Percentiles rank a stretch among this genome's conserved stretches.
These are phyloP conservation scores for Arbutus unedo DNA, from an alignment of 148 eudicot species.

Conservation along the genomic window DNA sequence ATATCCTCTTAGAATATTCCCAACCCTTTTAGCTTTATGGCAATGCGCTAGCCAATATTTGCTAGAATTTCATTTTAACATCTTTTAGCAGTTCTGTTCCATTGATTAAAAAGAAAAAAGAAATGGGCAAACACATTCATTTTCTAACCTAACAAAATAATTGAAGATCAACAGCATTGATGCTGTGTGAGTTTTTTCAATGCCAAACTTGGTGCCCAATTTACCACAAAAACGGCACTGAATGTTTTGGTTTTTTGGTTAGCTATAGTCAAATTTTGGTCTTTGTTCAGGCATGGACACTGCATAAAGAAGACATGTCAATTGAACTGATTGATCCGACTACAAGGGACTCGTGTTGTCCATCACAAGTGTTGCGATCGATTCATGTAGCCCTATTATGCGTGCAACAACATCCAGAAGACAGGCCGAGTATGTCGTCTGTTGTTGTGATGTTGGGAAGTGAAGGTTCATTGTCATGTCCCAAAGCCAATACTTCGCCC, in stretches of 20 bases:
- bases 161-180: too few species aligned
- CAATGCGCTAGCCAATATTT: background rate
- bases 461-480: background rate
- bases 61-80: background rate
- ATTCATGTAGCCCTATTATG: constrained; percentile 22
- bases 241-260: background rate
- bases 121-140: too few species aligned
- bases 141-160: too few species aligned
- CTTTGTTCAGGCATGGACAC: constrained; percentile 24
- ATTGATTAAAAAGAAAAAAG: background rate
- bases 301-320: constrained; percentile 22
- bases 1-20: too few species aligned
- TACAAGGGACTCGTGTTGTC: background rate
- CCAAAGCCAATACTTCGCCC: background rate
- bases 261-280: too few species aligned
- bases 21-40: too few species aligned
- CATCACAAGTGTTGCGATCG: constrained; percentile 8
- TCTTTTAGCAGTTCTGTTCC: background rate
- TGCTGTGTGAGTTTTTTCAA: background rate
- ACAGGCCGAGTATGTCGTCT: background rate
- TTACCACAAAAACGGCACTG: background rate
- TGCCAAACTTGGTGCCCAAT: background rate
- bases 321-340: constrained; percentile 10
- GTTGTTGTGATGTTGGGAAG: background rate
- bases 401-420: background rate